Conservation (phyloP, 2,329 filamentous ascomycete genomes). For the Aureobasidium lini region DNA sequence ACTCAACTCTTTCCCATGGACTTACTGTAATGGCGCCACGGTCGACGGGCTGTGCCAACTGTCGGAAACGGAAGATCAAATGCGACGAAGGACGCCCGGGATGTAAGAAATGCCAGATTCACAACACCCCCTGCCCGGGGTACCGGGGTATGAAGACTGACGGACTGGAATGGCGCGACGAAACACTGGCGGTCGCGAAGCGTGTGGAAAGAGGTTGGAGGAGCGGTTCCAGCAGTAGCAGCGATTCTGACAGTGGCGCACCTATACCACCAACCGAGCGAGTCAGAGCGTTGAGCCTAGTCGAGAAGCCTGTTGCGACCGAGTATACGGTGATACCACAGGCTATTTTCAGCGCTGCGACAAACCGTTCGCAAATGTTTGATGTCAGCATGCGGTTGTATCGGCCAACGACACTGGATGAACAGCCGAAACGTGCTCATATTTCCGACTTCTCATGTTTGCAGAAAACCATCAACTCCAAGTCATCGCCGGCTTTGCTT, state of each 20-base stretch:
- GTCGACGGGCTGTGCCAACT: constrained; percentile 26
- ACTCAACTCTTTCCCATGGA: not conserved
- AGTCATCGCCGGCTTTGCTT: constrained; percentile 18
- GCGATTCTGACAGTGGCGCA: not conserved
- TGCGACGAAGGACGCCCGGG: constrained; percentile 25
- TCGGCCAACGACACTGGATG: constrained; percentile 19
- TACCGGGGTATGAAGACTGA: constrained; percentile 22
- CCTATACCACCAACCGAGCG: not conserved
- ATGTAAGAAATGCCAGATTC: constrained; percentile 25
- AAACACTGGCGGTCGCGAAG: constrained; percentile 20
- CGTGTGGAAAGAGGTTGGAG: not conserved
- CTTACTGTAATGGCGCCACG: constrained; percentile 22
- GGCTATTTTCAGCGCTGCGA: constrained; percentile 2
- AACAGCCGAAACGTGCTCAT: not conserved
- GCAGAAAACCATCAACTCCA: not conserved
- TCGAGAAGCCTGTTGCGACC: not conserved
- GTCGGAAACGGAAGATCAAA: constrained; percentile 26
- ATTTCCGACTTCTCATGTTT: constrained; percentile 5
- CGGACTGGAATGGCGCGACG: constrained; percentile 23
- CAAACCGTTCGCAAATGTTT: constrained; percentile 21
- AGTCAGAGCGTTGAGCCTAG: not conserved
- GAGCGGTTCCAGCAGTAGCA: not conserved
- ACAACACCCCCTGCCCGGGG: constrained; percentile 26
- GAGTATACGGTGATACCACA: not conserved
- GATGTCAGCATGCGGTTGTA: constrained; percentile 24